A percentile compares a stretch with the other conserved stretches of the same genome.
These are phyloP conservation scores for Hypoxylon sp. DNA, from an alignment of 2,329 filamentous ascomycete species.

Conservation along the genomic window DNA sequence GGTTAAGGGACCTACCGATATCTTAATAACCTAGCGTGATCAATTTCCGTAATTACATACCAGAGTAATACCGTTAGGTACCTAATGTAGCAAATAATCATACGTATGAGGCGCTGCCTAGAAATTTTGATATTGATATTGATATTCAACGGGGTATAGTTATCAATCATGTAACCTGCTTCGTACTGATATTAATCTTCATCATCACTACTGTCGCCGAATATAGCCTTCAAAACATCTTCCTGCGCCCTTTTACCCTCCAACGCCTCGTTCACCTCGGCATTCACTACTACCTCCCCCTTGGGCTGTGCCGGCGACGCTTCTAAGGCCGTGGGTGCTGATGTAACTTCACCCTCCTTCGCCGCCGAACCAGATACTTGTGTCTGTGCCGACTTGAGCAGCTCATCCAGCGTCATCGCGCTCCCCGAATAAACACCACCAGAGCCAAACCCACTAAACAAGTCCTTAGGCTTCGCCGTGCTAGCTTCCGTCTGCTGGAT, in stretches of 20 bases:
- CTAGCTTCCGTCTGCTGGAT: constrained; percentile 40
- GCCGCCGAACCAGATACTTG: background rate
- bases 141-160: constrained; percentile 31
- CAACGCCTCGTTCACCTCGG: constrained; percentile 82
- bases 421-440: constrained; percentile 27
- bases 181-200: constrained; percentile 53
- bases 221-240: constrained; percentile 91
- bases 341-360: background rate
- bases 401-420: constrained; percentile 54
- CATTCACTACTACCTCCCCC: constrained; percentile 68
- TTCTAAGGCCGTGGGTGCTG: constrained; percentile 19
- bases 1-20: too few species aligned
- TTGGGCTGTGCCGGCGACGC: constrained; percentile 23
- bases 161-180: constrained; percentile 30
- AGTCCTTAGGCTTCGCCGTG: constrained; percentile 44
- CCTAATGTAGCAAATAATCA: background rate
- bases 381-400: constrained; percentile 51
- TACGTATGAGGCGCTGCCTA: background rate
- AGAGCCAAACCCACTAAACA: constrained; percentile 9
- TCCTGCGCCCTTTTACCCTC: constrained; percentile 82
- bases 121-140: background rate
- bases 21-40: background rate
- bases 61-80: background rate
- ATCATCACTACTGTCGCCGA: constrained; percentile 84
- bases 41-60: background rate